Conservation (phyloP, 176 grass and related monocot genomes). For the Eragrostis nindensis region DNA sequence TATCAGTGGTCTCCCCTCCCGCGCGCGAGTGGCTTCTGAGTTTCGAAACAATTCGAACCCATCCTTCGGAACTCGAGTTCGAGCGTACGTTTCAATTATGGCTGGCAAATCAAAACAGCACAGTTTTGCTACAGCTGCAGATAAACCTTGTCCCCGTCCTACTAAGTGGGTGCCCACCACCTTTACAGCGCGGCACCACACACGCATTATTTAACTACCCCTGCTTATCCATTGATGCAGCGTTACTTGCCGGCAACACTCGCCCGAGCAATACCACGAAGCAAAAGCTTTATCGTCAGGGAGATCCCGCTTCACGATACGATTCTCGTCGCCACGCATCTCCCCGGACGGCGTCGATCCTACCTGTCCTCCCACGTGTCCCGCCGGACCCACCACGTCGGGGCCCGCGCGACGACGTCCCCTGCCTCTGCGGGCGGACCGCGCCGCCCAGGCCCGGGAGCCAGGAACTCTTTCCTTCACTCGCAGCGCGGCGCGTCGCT, state of each 20-base stretch:
- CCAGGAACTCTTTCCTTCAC: too few species aligned
- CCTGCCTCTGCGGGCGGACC: not conserved
- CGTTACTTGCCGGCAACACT: not conserved
- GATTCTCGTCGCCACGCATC: not conserved
- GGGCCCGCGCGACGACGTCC: not conserved
- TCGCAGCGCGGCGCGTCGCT: not conserved
- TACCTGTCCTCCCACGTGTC: constrained; percentile 43
- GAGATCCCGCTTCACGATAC: not conserved
- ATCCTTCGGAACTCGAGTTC: not conserved
- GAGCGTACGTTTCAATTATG: not conserved
- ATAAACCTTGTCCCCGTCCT: not conserved
- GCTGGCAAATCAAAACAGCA: not conserved
- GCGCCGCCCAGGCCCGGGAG: not conserved
- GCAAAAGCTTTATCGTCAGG: not conserved
- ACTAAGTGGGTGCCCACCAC: not conserved
- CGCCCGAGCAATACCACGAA: not conserved
- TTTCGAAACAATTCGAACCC: not conserved
- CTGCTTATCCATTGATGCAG: not conserved
- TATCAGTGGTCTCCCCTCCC: too few species aligned
- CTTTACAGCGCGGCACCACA: not conserved
- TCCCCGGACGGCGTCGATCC: not conserved
- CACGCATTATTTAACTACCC: not conserved
- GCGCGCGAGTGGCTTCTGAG: not conserved
- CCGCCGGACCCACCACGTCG: not conserved
- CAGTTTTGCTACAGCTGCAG: not conserved